A percentile compares a stretch with the other conserved stretches of the same genome.
Evolutionary conservation across 164 flowering plant species (phyloP).

Genomic region (Platanus orientalis): DNA sequence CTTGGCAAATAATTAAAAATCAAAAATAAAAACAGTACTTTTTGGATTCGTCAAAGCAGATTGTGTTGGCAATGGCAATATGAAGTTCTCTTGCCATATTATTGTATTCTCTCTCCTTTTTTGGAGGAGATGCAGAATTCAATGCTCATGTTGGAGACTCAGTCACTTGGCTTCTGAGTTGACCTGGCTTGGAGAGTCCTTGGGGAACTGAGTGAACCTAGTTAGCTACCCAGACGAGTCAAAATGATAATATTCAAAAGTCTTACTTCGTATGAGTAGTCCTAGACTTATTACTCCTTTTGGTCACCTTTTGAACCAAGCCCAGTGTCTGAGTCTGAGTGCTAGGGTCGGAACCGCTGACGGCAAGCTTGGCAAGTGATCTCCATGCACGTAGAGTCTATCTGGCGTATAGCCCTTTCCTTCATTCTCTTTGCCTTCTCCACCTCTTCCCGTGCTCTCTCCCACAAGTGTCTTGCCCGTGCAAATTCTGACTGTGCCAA

Average conservation of each 20-base stretch:
- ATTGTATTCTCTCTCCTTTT: conserved; percentile 2
- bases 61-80: not conserved
- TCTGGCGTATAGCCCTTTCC: conserved; percentile 45
- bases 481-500: conserved; percentile 84
- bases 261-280: not conserved
- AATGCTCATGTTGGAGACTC: conserved; percentile 9
- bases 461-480: conserved; percentile 77
- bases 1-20: not conserved
- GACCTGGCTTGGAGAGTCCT: not conserved
- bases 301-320: not conserved
- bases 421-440: conserved; percentile 70
- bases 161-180: conserved; percentile 3
- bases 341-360: conserved; percentile 57
- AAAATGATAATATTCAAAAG: not conserved
- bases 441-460: conserved; percentile 70
- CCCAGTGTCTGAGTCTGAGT: not conserved
- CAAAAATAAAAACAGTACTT: not conserved
- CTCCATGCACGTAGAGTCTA: conserved; percentile 71
- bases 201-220: conserved; percentile 1
- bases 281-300: not conserved
- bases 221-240: not conserved
- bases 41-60: conserved; percentile 2
- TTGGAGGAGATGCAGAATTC: conserved; percentile 14
- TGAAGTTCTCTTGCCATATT: conserved; percentile 11
- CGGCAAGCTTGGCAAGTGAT: conserved; percentile 93